Conservation (phyloP, 768 basidiomycete species). For the Phaffia tasmanica region DNA sequence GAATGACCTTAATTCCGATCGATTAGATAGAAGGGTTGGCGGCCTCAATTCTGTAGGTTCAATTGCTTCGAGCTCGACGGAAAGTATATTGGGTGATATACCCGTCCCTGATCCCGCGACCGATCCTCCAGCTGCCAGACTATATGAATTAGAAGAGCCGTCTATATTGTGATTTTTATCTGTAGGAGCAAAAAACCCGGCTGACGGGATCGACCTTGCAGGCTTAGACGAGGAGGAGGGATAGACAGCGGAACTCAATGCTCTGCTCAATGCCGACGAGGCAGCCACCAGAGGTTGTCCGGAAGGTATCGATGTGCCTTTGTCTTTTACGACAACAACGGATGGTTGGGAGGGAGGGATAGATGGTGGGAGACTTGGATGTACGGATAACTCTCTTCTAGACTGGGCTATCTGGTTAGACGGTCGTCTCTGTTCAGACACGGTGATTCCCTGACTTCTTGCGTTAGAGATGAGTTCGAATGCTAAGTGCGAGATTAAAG, state of each 20-base stretch:
- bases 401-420: background rate
- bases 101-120: background rate
- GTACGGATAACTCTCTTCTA: background rate
- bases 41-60: constrained; percentile 22
- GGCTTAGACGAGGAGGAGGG: background rate
- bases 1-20: background rate
- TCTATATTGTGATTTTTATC: background rate
- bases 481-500: constrained; percentile 4
- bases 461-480: constrained; percentile 16
- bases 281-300: constrained; percentile 15
- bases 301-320: background rate
- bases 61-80: constrained; percentile 25
- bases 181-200: background rate
- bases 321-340: too few species aligned
- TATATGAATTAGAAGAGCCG: background rate
- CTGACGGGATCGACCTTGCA: background rate
- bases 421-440: constrained; percentile 1
- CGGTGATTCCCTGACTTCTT: constrained; percentile 11
- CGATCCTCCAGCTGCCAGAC: background rate
- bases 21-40: constrained; percentile 18
- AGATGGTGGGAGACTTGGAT: background rate
- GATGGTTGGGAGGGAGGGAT: too few species aligned
- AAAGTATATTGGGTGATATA: background rate
- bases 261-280: constrained; percentile 16
- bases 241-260: constrained; percentile 6